phyloP scores from a whole-genome alignment of 495 filamentous ascomycete genomes.

The Aspergillus ellipticus region DNA sequence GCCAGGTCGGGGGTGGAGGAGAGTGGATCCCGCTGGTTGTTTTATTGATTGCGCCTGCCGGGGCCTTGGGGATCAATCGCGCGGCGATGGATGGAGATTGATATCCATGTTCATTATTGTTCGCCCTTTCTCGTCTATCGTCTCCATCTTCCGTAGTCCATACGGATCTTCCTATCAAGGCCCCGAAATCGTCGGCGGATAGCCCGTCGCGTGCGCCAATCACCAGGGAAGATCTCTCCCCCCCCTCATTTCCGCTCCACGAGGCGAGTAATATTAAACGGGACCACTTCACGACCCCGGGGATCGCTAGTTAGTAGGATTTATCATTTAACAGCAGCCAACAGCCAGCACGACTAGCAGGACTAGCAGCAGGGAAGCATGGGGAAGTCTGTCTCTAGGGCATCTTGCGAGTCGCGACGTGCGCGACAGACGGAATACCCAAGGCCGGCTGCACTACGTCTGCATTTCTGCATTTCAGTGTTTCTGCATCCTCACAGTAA shows the following conservation, averaged over 20 bases:
- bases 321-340: background rate
- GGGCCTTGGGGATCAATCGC: too few relatives aligned
- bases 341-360: background rate
- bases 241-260: slow-evolving; percentile 4
- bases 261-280: background rate
- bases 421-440: too few relatives aligned
- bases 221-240: background rate
- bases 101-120: background rate
- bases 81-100: background rate
- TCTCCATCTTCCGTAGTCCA: too few relatives aligned
- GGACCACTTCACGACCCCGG: background rate
- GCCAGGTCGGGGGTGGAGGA: background rate
- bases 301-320: background rate
- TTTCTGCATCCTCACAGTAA: background rate
- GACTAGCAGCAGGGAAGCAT: too few relatives aligned
- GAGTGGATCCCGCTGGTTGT: too few relatives aligned
- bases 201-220: background rate
- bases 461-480: background rate
- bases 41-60: background rate
- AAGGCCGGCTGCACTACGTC: too few relatives aligned
- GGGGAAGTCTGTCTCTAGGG: too few relatives aligned
- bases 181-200: background rate
- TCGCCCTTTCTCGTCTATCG: background rate
- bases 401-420: too few relatives aligned
- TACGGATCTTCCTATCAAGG: background rate